Conservation (phyloP, 2,329 filamentous ascomycete genomes). For the Pseudogymnoascus sp. region DNA sequence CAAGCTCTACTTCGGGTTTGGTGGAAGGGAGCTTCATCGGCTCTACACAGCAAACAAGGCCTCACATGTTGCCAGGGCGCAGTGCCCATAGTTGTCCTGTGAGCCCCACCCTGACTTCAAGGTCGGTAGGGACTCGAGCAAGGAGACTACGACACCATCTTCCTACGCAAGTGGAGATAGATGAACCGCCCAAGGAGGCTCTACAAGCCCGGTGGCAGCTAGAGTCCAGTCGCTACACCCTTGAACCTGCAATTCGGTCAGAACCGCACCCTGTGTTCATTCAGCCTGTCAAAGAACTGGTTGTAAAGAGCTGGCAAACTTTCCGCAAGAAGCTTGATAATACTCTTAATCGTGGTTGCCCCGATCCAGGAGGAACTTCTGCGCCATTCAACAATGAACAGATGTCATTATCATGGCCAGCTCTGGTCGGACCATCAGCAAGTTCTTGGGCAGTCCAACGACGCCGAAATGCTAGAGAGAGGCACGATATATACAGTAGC, state of each 20-base stretch:
- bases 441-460: constrained; percentile 9
- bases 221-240: constrained; percentile 9
- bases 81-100: background rate
- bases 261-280: constrained; percentile 25
- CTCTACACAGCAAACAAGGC: background rate
- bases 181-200: constrained; percentile 10
- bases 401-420: background rate
- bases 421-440: background rate
- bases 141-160: constrained; percentile 10
- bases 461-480: constrained; percentile 21
- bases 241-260: constrained; percentile 21
- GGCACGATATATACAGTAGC: constrained; percentile 24
- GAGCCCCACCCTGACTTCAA: background rate
- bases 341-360: constrained; percentile 15
- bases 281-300: constrained; percentile 24
- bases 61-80: background rate
- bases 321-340: constrained; percentile 21
- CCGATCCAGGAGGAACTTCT: background rate
- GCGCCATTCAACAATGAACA: background rate
- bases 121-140: background rate
- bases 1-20: background rate
- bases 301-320: constrained; percentile 23
- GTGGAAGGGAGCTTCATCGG: background rate
- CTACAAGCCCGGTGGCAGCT: constrained; percentile 9
- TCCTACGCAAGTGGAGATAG: constrained; percentile 6